These are phyloP conservation scores for Pleurostoma richardsiae DNA, from an alignment of 2,329 filamentous ascomycete genomes.

Conservation along the genomic window DNA sequence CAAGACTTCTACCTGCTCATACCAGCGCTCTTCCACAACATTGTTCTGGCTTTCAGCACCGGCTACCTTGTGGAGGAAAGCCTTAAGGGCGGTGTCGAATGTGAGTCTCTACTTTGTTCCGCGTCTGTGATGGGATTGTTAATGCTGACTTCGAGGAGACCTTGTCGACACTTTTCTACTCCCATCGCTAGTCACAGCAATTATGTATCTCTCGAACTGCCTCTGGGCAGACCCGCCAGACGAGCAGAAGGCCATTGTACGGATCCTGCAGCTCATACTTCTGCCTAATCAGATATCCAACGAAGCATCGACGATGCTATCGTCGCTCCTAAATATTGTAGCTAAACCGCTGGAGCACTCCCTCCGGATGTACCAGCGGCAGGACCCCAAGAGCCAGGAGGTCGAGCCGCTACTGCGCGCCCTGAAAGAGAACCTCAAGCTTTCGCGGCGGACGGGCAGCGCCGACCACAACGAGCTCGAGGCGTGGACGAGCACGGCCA, in stretches of 20 bases:
- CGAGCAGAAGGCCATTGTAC: conserved; percentile 64
- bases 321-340: conserved; percentile 65
- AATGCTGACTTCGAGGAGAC: conserved; percentile 38
- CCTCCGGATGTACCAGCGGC: conserved; percentile 60
- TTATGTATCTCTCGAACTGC: conserved; percentile 66
- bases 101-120: conserved; percentile 36
- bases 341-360: conserved; percentile 64
- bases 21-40: conserved; percentile 72
- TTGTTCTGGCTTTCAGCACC: conserved; percentile 63
- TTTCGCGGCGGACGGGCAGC: conserved; percentile 56
- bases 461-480: conserved; percentile 64
- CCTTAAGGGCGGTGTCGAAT: conserved; percentile 72
- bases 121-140: conserved; percentile 1
- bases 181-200: conserved; percentile 70
- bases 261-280: conserved; percentile 69
- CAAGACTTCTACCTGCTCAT: conserved; percentile 79
- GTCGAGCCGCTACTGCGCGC: conserved; percentile 64
- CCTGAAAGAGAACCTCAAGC: conserved; percentile 54
- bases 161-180: conserved; percentile 75
- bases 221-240: conserved; percentile 60
- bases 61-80: conserved; percentile 63
- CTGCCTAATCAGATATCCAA: conserved; percentile 64
- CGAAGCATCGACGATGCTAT: conserved; percentile 67
- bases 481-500: conserved; percentile 54
- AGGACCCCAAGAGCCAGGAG: conserved; percentile 62